Evolutionary conservation across 345 rosid species (phyloP), one percentile per base, ranked within the genome.

Genomic region (Zanthoxylum bungeanum): DNA sequence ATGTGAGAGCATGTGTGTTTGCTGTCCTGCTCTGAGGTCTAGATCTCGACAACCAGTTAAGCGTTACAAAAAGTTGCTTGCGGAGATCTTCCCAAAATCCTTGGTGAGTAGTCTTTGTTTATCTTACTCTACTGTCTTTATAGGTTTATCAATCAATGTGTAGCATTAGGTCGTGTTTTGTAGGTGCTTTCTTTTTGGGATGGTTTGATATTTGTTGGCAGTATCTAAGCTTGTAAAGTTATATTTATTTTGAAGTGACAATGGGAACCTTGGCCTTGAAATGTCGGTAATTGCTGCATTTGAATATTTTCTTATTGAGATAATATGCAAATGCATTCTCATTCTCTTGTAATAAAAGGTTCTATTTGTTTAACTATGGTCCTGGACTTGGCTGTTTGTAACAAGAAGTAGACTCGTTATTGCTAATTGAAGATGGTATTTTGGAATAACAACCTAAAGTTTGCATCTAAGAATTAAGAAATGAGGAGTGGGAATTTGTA

Each of bases 41-140:
- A 89, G 98, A 86, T 95, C 99, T 77, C 86, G 97, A 30, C 98
- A 95, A 79, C 98, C 99, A 2, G 99, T 95, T 25, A 95, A 95
- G 83, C 92, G 98, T 44, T 95, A 95, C 82, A 95, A 91, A 82
- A 95, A 92, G 55, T 73, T 95, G 77, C 96, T 95, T 39, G 81
- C 90, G 1, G 98, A 95, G 76, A 91, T 95, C 85, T 95, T 92
- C 80, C 96, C 97, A 27, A 95, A 88, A 78, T 84, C 91, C 55
- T 78, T 70, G 52, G 99, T 92, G 81, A 88, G 98, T 75, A 33
- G 68, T 59, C 60, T n/a, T 4, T 47, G 46, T 56, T 51, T 24
- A 30, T 71, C 39, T 44, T 64, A 19, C 30, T 14, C 16, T n/a
- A 14, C 21, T 50, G n/a, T 44, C 44, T 52, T 44, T n/a, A n/a